A percentile compares a stretch with the other conserved stretches of the same genome.
Evolutionary conservation across 257 asterid genomes (phyloP).

Genomic region (Solanum gandarillasii): DNA sequence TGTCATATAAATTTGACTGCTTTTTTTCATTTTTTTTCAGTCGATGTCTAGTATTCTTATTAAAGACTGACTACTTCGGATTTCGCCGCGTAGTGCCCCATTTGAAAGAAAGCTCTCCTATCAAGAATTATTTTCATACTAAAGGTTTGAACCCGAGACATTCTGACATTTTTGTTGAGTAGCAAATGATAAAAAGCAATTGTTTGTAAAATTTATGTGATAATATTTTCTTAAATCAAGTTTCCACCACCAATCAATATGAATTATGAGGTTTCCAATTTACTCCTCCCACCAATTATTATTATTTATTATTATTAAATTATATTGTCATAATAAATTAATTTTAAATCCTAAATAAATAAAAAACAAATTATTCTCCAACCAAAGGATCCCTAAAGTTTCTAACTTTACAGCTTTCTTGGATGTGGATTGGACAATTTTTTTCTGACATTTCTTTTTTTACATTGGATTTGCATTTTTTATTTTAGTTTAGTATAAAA

Average conservation of each 20-base stretch:
- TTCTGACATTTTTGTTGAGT: background rate
- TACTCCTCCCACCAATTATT: background rate
- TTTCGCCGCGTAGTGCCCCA: no score
- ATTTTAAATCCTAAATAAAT: background rate
- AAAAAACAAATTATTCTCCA: background rate
- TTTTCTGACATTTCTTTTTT: background rate
- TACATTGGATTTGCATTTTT: background rate
- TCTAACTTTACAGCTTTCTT: background rate
- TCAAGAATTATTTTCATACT: no score
- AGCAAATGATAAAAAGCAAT: background rate
- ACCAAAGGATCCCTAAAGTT: background rate
- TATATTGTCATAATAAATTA: background rate
- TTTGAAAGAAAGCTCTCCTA: no score
- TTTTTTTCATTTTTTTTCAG: no score
- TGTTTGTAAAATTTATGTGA: background rate
- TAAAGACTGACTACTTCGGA: rapidly evolving
- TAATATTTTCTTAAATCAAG: background rate
- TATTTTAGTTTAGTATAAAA: background rate
- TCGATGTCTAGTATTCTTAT: no score
- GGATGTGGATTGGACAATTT: background rate
- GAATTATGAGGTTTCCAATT: background rate
- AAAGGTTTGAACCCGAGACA: no score
- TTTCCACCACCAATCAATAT: background rate
- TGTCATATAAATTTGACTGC: background rate
- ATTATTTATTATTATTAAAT: background rate